Conservation (phyloP, 441 rosid genomes). For the Kokia cookei region DNA sequence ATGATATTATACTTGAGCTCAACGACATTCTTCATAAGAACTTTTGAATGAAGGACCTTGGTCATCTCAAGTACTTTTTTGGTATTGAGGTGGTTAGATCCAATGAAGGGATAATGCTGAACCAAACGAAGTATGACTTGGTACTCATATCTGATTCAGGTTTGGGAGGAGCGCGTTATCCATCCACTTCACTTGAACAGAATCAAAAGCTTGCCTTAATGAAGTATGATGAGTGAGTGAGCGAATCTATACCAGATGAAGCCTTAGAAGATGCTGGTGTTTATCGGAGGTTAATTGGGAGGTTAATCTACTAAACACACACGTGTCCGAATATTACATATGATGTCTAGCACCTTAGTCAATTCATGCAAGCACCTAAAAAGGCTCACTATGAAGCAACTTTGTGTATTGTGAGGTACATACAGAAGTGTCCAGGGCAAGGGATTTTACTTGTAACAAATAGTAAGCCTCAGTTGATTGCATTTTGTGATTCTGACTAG, state of each 20-base stretch:
- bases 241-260: too few relatives aligned
- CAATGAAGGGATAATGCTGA: too few relatives aligned
- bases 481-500: not conserved
- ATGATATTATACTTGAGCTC: not conserved
- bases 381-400: not conserved
- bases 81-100: not conserved
- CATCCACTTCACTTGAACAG: not conserved
- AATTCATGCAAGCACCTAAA: not conserved
- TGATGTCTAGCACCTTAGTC: not conserved
- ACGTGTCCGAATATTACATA: not conserved
- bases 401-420: not conserved
- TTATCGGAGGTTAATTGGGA: too few relatives aligned
- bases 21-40: too few relatives aligned
- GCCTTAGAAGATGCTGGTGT: not conserved
- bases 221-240: too few relatives aligned
- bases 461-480: not conserved
- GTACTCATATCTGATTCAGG: not conserved
- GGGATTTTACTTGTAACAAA: too few relatives aligned
- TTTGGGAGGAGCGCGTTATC: not conserved
- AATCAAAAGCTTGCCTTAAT: too few relatives aligned
- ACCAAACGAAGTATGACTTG: not conserved
- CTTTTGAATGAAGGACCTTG: not conserved
- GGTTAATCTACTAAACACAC: not conserved
- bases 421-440: accelerated
- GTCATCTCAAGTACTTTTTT: not conserved